Conservation (phyloP, 257 asterid genomes). For the Leonotis leonurus region DNA sequence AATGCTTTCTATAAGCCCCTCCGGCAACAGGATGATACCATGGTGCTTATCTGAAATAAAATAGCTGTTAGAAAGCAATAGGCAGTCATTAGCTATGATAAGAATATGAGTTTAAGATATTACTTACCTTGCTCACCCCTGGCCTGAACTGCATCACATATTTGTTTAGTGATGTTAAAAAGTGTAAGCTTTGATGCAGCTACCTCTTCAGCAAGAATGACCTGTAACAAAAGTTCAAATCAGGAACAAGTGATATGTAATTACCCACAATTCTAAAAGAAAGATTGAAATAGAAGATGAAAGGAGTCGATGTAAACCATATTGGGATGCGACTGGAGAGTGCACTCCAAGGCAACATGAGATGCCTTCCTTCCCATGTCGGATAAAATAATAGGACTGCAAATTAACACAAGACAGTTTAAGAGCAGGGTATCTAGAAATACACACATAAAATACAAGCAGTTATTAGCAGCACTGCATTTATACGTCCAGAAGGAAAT, state of each 20-base stretch:
- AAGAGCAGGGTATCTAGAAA: background rate
- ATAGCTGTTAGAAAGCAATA: constrained; percentile 20
- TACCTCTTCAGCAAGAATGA: constrained; percentile 93
- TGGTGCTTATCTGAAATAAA: constrained; percentile 67
- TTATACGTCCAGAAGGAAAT: constrained; percentile 10
- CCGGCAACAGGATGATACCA: constrained; percentile 90
- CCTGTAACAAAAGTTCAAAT: constrained; percentile 33
- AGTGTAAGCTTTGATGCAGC: constrained; percentile 93
- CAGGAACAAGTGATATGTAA: background rate
- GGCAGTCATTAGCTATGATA: background rate
- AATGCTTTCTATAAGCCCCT: constrained; percentile 95
- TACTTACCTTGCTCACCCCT: constrained; percentile 70
- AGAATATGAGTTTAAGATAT: constrained; percentile 1
- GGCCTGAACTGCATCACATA: constrained; percentile 95
- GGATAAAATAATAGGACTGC: constrained; percentile 90
- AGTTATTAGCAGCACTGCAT: background rate
- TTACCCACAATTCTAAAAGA: background rate
- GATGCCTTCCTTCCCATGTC: constrained; percentile 98
- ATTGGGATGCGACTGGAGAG: constrained; percentile 95
- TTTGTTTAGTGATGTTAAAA: constrained; percentile 85
- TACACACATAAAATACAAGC: background rate
- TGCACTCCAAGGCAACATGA: constrained; percentile 93
- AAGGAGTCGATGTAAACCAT: constrained; percentile 46
- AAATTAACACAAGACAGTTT: constrained; percentile 18
- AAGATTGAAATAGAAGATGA: background rate